phyloP scores from a whole-genome alignment of 176 grass and related monocot species.

The Oryza meridionalis region DNA sequence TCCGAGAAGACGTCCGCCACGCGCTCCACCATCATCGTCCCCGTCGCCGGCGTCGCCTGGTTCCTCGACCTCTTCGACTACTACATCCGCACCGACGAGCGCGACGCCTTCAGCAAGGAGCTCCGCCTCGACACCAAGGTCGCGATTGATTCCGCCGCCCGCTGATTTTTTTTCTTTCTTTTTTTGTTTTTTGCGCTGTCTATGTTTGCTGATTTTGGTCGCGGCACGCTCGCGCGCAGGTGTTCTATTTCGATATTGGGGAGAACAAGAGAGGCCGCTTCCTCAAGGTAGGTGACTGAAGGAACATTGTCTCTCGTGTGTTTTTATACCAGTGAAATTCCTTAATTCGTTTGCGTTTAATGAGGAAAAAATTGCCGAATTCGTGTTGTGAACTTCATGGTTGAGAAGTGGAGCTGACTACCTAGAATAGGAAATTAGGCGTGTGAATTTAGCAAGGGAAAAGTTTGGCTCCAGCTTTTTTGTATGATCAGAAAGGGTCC shows the following conservation, averaged over 20 bases:
- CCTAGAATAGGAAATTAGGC: neutral
- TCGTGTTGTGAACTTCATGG: slow-evolving; percentile 21
- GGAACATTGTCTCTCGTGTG: neutral
- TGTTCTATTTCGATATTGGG: slow-evolving; percentile 96
- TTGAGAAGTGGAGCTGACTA: neutral
- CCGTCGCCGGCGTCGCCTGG: slow-evolving; percentile 78
- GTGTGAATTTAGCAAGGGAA: slow-evolving; percentile 16
- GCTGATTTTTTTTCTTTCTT: slow-evolving; percentile 7
- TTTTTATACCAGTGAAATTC: neutral
- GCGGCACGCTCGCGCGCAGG: slow-evolving; percentile 37
- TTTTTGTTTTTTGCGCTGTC: neutral
- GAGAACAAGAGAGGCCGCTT: slow-evolving; percentile 99
- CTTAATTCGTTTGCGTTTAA: neutral
- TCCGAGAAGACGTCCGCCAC: slow-evolving; percentile 93
- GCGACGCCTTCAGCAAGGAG: slow-evolving; percentile 93
- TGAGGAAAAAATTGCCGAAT: neutral
- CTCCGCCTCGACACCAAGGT: slow-evolving; percentile 95
- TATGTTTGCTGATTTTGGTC: slow-evolving; percentile 28
- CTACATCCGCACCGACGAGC: slow-evolving; percentile 92
- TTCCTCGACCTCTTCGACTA: slow-evolving; percentile 96
- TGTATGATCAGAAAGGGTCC: neutral
- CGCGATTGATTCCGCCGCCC: neutral
- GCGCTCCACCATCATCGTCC: slow-evolving; percentile 96
- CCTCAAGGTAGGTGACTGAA: slow-evolving; percentile 73
- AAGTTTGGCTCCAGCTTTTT: slow-evolving; percentile 9